These are phyloP conservation scores for Penicillium robsamsonii DNA, from an alignment of 495 filamentous ascomycete species.

Conservation along the genomic window DNA sequence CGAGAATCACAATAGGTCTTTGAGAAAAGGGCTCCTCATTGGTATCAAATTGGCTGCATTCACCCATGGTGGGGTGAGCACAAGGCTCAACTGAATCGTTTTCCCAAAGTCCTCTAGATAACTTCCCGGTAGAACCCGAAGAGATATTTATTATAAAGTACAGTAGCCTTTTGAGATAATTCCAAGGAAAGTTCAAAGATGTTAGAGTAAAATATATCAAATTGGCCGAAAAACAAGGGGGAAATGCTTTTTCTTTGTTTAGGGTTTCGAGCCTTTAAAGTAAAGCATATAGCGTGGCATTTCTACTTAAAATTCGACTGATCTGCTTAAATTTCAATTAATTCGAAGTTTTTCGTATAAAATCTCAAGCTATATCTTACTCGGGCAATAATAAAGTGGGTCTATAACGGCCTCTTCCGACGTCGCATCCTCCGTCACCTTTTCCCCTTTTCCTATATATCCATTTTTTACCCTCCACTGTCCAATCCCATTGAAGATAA, in stretches of 20 bases:
- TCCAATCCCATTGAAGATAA: conserved; percentile 2
- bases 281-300: not conserved
- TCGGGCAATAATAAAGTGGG: conserved; percentile 13
- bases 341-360: not conserved
- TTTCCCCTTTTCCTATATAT: not conserved
- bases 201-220: not conserved
- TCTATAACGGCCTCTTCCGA: conserved; percentile 8
- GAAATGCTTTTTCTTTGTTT: not conserved
- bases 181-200: not conserved
- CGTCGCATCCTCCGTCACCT: not conserved
- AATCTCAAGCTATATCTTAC: conserved; percentile 2
- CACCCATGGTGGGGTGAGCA: conserved; percentile 24
- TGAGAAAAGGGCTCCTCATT: conserved; percentile 33
- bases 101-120: not conserved
- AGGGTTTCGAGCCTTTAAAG: not conserved
- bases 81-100: not conserved
- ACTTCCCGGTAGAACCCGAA: not conserved
- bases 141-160: no score
- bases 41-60: conserved; percentile 8
- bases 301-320: not conserved
- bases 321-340: not conserved
- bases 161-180: not conserved
- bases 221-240: not conserved
- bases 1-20: conserved; percentile 40
- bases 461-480: not conserved